phyloP scores from a whole-genome alignment of 441 rosid genomes.

The Gossypium gossypioides region DNA sequence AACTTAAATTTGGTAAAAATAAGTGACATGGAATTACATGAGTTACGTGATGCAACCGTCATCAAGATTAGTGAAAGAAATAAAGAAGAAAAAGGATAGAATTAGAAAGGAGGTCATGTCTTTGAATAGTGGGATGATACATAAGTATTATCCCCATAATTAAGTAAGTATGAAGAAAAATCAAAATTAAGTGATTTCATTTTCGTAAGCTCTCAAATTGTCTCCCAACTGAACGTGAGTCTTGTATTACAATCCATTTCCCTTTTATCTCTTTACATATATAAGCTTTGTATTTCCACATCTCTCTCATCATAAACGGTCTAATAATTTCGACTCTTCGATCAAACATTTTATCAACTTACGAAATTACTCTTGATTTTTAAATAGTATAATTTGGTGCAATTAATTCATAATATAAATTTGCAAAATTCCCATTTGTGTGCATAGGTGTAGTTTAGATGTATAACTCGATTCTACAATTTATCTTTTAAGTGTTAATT shows the following conservation, averaged over 20 bases:
- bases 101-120: constrained; percentile 22
- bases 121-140: constrained; percentile 16
- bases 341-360: not conserved
- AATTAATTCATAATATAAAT: no score
- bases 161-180: constrained; percentile 35
- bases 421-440: not conserved
- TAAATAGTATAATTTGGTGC: not conserved
- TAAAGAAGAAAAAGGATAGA: not conserved
- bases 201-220: constrained; percentile 32
- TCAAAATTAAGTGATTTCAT: constrained; percentile 42
- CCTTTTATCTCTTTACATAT: constrained; percentile 7
- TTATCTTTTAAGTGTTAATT: not conserved
- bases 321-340: not conserved
- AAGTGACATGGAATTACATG: not conserved
- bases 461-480: not conserved
- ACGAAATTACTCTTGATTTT: not conserved
- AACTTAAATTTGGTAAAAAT: not conserved
- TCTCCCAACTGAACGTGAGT: constrained; percentile 41
- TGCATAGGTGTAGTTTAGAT: not conserved
- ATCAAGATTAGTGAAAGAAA: constrained; percentile 9
- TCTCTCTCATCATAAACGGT: constrained; percentile 5
- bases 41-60: constrained; percentile 30
- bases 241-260: constrained; percentile 25
- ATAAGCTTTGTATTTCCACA: not conserved
- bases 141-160: constrained; percentile 16